These are phyloP conservation scores for Exophiala xenobiotica DNA, from an alignment of 2,329 filamentous ascomycete species.

Conservation along the genomic window DNA sequence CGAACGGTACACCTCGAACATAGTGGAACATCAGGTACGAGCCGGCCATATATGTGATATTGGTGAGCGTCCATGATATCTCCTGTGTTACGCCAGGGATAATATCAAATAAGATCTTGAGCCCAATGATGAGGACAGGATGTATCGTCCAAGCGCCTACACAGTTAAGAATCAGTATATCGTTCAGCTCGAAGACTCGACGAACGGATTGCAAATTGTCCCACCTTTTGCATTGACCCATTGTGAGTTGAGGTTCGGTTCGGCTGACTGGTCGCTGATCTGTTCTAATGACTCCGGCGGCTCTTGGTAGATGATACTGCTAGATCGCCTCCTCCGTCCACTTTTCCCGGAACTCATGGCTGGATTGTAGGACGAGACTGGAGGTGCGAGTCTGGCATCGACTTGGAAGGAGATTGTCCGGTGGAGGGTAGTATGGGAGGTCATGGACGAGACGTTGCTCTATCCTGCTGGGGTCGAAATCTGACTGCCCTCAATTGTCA, in stretches of 20 bases:
- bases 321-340: conserved; percentile 86
- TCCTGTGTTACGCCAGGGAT: conserved; percentile 95
- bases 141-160: conserved; percentile 97
- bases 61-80: conserved; percentile 97
- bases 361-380: conserved; percentile 50
- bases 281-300: conserved; percentile 95
- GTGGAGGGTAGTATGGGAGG: conserved; percentile 69
- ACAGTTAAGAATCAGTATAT: conserved; percentile 8
- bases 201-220: conserved; percentile 30
- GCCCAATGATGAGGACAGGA: conserved; percentile 81
- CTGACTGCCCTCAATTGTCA: neutral
- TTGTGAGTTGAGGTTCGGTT: conserved; percentile 95
- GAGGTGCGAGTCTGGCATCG: conserved; percentile 67
- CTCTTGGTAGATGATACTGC: conserved; percentile 97
- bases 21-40: conserved; percentile 99
- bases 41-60: conserved; percentile 98
- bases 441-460: conserved; percentile 27
- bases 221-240: conserved; percentile 99
- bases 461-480: too few relatives aligned
- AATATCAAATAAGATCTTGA: conserved; percentile 97
- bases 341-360: conserved; percentile 63
- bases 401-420: conserved; percentile 90
- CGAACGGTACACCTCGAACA: conserved; percentile 95
- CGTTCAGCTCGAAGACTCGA: too few relatives aligned
- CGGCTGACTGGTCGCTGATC: conserved; percentile 89